phyloP scores from a whole-genome alignment of 2,329 filamentous ascomycete species.

The Paradendryphiella salina region DNA sequence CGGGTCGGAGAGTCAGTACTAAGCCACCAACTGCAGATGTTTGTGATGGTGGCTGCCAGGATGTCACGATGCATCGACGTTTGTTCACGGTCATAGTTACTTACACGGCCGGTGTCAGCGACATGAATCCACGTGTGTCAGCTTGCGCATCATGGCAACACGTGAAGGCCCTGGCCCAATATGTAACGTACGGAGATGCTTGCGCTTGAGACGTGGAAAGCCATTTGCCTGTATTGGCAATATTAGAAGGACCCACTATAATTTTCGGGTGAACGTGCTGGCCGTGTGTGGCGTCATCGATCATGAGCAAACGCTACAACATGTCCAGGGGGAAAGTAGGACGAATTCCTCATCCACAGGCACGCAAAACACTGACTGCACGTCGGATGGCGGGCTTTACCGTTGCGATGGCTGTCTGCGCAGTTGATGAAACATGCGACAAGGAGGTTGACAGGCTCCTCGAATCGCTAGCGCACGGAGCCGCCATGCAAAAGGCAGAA shows the following conservation, averaged over 20 bases:
- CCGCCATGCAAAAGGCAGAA: slow-evolving; percentile 10
- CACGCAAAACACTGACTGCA: not conserved
- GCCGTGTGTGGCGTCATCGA: not conserved
- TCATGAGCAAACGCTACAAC: not conserved
- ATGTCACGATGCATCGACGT: not conserved
- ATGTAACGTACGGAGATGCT: slow-evolving; percentile 12
- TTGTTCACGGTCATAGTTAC: no score
- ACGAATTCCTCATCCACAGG: not conserved
- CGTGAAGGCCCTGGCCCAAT: not conserved
- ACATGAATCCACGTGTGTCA: not conserved
- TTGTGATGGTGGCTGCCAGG: not conserved
- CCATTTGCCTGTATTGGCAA: slow-evolving; percentile 21
- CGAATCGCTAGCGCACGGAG: slow-evolving; percentile 8
- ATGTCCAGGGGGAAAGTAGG: not conserved
- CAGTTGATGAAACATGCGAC: slow-evolving; percentile 5
- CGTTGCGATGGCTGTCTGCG: slow-evolving; percentile 3
- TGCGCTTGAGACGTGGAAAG: slow-evolving; percentile 4
- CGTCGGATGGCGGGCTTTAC: not conserved
- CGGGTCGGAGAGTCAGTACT: not conserved
- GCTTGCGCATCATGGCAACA: not conserved
- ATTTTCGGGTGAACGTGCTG: slow-evolving; percentile 6
- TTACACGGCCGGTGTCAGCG: not conserved
- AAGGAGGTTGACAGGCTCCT: slow-evolving; percentile 4
- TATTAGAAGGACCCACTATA: slow-evolving; percentile 17
- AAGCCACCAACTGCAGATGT: not conserved